Conservation (phyloP, 2,329 filamentous ascomycete genomes). For the Neofusicoccum parvum region DNA sequence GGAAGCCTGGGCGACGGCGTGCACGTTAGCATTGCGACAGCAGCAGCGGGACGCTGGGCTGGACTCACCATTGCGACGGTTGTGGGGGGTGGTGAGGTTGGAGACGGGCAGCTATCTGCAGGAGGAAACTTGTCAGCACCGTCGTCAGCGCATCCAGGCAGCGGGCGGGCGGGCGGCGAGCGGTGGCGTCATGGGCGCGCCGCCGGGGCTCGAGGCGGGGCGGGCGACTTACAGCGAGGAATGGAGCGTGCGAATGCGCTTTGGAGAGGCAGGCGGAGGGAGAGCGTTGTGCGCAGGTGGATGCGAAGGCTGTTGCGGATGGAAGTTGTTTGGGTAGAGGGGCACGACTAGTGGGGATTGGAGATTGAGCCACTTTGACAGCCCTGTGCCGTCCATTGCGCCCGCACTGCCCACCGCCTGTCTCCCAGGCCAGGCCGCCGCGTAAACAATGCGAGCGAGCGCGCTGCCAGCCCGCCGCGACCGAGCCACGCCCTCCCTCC, state of each 20-base stretch:
- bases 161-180: slow-evolving; percentile 10
- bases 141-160: slow-evolving; percentile 32
- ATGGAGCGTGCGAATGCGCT: slow-evolving; percentile 10
- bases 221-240: slow-evolving; percentile 17
- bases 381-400: background rate
- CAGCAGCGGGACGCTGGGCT: background rate
- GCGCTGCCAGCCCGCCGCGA: too few species aligned
- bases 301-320: slow-evolving; percentile 1
- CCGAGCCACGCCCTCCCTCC: background rate
- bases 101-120: background rate
- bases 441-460: slow-evolving; percentile 12
- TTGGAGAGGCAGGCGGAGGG: slow-evolving; percentile 3
- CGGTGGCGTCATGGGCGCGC: slow-evolving; percentile 13
- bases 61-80: slow-evolving; percentile 21
- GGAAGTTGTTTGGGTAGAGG: slow-evolving; percentile 18
- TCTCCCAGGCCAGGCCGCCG: slow-evolving; percentile 4
- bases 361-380: slow-evolving; percentile 11
- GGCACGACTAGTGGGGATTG: slow-evolving; percentile 20
- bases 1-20: slow-evolving; percentile 37
- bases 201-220: background rate
- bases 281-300: slow-evolving; percentile 1
- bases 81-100: slow-evolving; percentile 9
- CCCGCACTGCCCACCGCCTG: slow-evolving; percentile 14
- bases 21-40: slow-evolving; percentile 6
- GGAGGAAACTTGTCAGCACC: slow-evolving; percentile 34